These are phyloP conservation scores for Lentinula boryana DNA, from an alignment of 768 basidiomycete species.

Conservation along the genomic window DNA sequence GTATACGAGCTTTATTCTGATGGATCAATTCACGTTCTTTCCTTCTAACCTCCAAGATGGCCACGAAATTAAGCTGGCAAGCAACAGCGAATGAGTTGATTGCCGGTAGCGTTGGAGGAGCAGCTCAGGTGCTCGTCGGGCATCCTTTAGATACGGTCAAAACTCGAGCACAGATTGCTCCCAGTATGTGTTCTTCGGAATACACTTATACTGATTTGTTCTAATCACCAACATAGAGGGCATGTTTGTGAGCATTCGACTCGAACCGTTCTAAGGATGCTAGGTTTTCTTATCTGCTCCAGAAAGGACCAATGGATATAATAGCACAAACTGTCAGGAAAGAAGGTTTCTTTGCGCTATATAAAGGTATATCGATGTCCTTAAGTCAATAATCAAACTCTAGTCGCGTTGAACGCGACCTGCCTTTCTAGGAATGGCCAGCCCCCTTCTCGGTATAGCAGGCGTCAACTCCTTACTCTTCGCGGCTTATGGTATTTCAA, in stretches of 20 bases:
- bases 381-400: not conserved
- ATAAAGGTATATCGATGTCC: constrained; percentile 63
- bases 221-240: constrained; percentile 42
- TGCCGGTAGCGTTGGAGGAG: constrained; percentile 89
- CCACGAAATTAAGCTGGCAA: constrained; percentile 21
- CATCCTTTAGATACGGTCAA: constrained; percentile 89
- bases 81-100: constrained; percentile 75
- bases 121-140: constrained; percentile 91
- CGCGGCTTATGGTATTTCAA: constrained; percentile 78
- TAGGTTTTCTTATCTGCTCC: not conserved
- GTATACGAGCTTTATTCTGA: not conserved
- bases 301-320: constrained; percentile 96
- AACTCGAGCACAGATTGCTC: constrained; percentile 83
- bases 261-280: not conserved
- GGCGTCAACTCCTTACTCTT: constrained; percentile 96
- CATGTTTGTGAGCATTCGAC: constrained; percentile 69
- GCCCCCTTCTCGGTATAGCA: constrained; percentile 87
- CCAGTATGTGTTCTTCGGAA: constrained; percentile 45
- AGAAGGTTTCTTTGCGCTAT: constrained; percentile 91
- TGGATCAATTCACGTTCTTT: not conserved
- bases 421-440: constrained; percentile 68
- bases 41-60: not conserved
- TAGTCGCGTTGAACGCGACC: not conserved
- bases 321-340: constrained; percentile 71
- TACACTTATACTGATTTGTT: not conserved